phyloP scores from a whole-genome alignment of 2,329 filamentous ascomycete species.

The Tolypocladium pustulatum region DNA sequence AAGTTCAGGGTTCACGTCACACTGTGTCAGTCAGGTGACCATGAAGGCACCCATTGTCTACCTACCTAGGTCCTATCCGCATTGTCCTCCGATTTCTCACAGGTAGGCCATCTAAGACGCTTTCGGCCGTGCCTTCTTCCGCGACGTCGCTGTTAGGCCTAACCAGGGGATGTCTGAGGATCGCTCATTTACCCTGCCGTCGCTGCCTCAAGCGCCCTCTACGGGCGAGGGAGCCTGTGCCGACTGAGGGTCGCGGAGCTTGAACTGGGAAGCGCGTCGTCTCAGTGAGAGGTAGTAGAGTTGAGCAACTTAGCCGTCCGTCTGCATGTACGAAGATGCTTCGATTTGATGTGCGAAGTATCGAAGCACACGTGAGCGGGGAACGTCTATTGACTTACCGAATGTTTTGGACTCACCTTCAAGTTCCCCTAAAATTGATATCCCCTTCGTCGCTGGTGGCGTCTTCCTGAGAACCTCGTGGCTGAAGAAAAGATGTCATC shows the following conservation, averaged over 20 bases:
- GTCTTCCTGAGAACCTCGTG: neutral
- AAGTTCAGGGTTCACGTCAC: neutral
- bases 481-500: too few relatives aligned
- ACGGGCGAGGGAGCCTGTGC: neutral
- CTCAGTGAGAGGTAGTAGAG: too few relatives aligned
- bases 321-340: too few relatives aligned
- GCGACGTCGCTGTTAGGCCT: too few relatives aligned
- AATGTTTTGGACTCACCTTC: neutral
- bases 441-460: neutral
- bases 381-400: neutral
- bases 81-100: neutral
- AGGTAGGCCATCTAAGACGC: too few relatives aligned
- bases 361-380: neutral
- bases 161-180: too few relatives aligned
- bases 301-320: neutral
- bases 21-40: neutral
- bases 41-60: neutral
- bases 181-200: neutral
- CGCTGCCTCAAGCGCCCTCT: neutral
- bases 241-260: neutral
- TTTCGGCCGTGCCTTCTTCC: too few relatives aligned
- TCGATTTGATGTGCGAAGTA: too few relatives aligned
- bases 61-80: neutral
- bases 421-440: neutral
- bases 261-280: neutral